phyloP scores from a whole-genome alignment of 1,139 yeast species.

The Taphrina populina region DNA sequence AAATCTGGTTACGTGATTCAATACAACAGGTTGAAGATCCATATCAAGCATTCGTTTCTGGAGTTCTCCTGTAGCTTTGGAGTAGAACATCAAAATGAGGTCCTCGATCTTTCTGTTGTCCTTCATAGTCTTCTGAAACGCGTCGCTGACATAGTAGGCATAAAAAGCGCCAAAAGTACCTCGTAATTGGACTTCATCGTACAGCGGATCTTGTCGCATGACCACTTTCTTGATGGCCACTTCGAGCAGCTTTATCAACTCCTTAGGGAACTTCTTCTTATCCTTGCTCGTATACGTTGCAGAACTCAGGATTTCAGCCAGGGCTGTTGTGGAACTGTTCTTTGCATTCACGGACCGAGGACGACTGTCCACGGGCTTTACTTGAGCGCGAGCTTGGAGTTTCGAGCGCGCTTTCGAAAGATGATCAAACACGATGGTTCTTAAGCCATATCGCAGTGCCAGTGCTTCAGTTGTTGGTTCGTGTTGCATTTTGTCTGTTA shows the following conservation, averaged over 20 bases:
- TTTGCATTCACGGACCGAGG: neutral
- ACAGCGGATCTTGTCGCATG: constrained; percentile 34
- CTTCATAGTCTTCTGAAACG: constrained; percentile 47
- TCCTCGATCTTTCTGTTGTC: constrained; percentile 59
- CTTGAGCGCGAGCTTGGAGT: neutral
- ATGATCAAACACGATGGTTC: neutral
- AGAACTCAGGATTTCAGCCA: constrained; percentile 20
- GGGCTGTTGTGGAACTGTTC: constrained; percentile 1
- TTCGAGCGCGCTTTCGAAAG: neutral
- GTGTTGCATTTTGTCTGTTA: too few relatives aligned
- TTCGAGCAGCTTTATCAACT: constrained; percentile 25
- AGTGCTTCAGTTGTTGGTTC: too few relatives aligned
- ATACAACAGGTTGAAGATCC: constrained; percentile 53
- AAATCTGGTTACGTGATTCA: constrained; percentile 59
- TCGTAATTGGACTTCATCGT: constrained; percentile 30
- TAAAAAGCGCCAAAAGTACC: constrained; percentile 35
- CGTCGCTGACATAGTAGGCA: constrained; percentile 43
- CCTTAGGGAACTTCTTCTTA: constrained; percentile 33
- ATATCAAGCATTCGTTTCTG: constrained; percentile 51
- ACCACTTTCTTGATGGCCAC: constrained; percentile 20
- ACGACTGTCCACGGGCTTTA: neutral
- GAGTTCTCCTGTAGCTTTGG: constrained; percentile 64
- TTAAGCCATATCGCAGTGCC: neutral
- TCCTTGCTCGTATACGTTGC: constrained; percentile 10
- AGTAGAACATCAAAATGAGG: constrained; percentile 63